Evolutionary conservation across 495 filamentous ascomycete species (phyloP).

Genomic region (Hypoxylon rickii): DNA sequence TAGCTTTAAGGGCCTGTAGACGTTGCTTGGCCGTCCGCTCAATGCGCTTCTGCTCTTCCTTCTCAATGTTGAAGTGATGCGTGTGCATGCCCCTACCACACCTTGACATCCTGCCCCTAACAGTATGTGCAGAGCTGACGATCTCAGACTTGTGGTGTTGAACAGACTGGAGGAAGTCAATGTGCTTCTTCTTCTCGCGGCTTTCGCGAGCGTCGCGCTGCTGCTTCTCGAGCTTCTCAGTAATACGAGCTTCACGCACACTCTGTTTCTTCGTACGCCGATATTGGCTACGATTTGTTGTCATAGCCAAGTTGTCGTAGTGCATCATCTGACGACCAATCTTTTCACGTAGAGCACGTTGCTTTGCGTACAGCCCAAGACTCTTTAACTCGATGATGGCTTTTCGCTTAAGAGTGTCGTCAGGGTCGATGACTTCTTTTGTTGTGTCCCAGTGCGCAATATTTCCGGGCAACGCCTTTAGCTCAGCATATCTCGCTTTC

Average conservation of each 20-base stretch:
- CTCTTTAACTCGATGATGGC: conserved; percentile 92
- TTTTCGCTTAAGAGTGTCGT: conserved; percentile 84
- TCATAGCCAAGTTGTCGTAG: conserved; percentile 93
- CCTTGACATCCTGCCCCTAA: conserved; percentile 72
- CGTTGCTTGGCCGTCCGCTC: conserved; percentile 98
- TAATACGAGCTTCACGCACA: conserved; percentile 92
- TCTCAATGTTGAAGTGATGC: conserved; percentile 95
- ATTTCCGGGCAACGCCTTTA: conserved; percentile 81
- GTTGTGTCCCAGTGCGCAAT: conserved; percentile 82
- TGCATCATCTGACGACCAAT: conserved; percentile 88
- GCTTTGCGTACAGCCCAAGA: conserved; percentile 79
- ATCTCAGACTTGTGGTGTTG: conserved; percentile 62
- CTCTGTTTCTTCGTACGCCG: conserved; percentile 96
- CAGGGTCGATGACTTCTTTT: conserved; percentile 68
- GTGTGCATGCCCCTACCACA: conserved; percentile 82
- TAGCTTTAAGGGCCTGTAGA: conserved; percentile 97
- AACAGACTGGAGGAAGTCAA: conserved; percentile 76
- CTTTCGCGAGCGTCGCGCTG: conserved; percentile 93
- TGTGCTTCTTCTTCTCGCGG: conserved; percentile 94
- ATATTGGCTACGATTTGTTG: conserved; percentile 84
- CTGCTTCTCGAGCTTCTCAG: conserved; percentile 98
- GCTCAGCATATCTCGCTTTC: conserved; percentile 75
- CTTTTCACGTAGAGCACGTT: conserved; percentile 79
- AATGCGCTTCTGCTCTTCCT: conserved; percentile 96
- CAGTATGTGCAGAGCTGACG: conserved; percentile 37